These are phyloP conservation scores for Stenocarpella maydis DNA, from an alignment of 2,329 filamentous ascomycete genomes.

Conservation along the genomic window DNA sequence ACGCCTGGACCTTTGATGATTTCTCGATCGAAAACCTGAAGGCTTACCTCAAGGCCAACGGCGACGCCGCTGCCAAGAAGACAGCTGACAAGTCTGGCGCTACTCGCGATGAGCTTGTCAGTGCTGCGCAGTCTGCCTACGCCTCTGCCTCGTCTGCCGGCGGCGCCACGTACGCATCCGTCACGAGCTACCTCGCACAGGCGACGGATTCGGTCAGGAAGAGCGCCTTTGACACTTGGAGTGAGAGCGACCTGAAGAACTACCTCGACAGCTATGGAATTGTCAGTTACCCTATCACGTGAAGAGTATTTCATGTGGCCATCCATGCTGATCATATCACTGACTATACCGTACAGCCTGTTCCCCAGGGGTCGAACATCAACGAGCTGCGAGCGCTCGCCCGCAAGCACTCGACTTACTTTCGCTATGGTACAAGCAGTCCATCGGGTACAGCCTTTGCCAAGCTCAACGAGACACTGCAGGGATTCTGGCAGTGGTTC, in stretches of 20 bases:
- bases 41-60: constrained; percentile 61
- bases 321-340: background rate
- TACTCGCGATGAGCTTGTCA: constrained; percentile 77
- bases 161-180: constrained; percentile 68
- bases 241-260: constrained; percentile 74
- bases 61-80: constrained; percentile 64
- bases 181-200: constrained; percentile 73
- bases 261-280: constrained; percentile 84
- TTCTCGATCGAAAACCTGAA: constrained; percentile 76
- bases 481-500: constrained; percentile 61
- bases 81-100: constrained; percentile 68
- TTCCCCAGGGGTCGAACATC: constrained; percentile 71
- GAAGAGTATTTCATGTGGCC: constrained; percentile 6
- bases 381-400: constrained; percentile 77
- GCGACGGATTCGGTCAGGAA: constrained; percentile 73
- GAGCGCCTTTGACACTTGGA: constrained; percentile 76
- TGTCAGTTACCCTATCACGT: constrained; percentile 45
- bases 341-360: constrained; percentile 46
- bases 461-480: constrained; percentile 63
- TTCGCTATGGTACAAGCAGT: constrained; percentile 75
- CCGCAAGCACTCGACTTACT: constrained; percentile 78
- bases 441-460: constrained; percentile 72
- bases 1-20: constrained; percentile 82
- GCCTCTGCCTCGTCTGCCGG: constrained; percentile 66
- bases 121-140: constrained; percentile 69